Conservation (phyloP, 345 rosid genomes). For the Nasturtium officinale region DNA sequence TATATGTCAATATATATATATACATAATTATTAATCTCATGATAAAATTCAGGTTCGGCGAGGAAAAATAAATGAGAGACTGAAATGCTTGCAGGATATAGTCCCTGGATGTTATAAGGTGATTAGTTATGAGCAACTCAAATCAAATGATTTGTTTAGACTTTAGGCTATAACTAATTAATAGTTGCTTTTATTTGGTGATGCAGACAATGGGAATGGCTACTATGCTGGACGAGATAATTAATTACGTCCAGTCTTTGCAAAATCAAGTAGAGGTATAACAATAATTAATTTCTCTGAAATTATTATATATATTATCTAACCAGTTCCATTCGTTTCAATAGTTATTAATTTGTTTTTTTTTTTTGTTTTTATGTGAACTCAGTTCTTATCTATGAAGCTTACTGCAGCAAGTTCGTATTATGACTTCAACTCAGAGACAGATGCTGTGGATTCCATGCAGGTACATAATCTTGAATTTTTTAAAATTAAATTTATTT, state of each 20-base stretch:
- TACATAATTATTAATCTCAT: background rate
- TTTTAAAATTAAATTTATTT: background rate
- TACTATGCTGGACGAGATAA: constrained; percentile 80
- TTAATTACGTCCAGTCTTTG: constrained; percentile 76
- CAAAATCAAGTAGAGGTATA: constrained; percentile 83
- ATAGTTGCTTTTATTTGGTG: constrained; percentile 1
- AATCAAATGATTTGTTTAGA: background rate
- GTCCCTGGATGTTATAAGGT: constrained; percentile 94
- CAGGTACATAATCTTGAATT: constrained; percentile 35
- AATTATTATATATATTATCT: background rate
- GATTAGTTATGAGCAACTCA: background rate
- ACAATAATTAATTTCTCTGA: background rate
- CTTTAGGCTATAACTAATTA: background rate
- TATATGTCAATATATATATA: background rate
- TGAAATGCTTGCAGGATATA: constrained; percentile 69
- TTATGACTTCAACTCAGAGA: constrained; percentile 72
- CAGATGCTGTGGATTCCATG: constrained; percentile 63
- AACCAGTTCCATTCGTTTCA: background rate
- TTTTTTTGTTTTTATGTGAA: background rate
- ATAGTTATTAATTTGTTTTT: background rate
- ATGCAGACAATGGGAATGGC: constrained; percentile 87
- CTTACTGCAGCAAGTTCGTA: constrained; percentile 75
- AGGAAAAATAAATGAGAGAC: constrained; percentile 77
- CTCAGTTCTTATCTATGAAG: constrained; percentile 90
- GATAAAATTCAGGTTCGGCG: constrained; percentile 60